phyloP scores from a whole-genome alignment of 345 rosid species.

The Lepidium africanum region DNA sequence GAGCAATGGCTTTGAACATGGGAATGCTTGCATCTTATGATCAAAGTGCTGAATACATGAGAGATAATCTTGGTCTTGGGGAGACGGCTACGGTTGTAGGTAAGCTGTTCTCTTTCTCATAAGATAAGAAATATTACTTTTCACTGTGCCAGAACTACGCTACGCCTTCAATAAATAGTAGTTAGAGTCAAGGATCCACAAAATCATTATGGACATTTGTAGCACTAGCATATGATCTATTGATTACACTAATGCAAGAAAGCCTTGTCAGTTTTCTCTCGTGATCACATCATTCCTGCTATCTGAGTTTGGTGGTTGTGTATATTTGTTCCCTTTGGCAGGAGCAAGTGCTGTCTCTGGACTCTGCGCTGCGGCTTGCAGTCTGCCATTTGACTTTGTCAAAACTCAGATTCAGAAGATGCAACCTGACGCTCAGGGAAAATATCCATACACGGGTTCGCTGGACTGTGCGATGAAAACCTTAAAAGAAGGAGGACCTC shows the following conservation, averaged over 20 bases:
- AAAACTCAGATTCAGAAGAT: slow-evolving; percentile 98
- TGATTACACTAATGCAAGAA: not conserved
- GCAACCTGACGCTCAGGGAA: slow-evolving; percentile 97
- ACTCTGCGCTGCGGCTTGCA: slow-evolving; percentile 90
- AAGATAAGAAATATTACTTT: not conserved
- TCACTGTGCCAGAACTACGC: not conserved
- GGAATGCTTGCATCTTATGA: slow-evolving; percentile 99
- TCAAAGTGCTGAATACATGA: slow-evolving; percentile 87
- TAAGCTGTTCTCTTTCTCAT: slow-evolving; percentile 3
- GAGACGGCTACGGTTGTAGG: slow-evolving; percentile 69
- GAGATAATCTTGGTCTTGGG: slow-evolving; percentile 65
- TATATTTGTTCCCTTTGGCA: slow-evolving; percentile 23
- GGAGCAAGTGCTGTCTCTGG: slow-evolving; percentile 94
- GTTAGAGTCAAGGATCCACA: not conserved
- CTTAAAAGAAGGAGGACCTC: slow-evolving; percentile 78
- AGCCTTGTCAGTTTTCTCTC: not conserved
- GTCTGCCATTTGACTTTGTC: slow-evolving; percentile 93
- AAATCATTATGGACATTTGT: not conserved
- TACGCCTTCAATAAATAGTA: not conserved
- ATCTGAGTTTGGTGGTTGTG: not conserved
- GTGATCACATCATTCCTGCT: not conserved
- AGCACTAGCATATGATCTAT: not conserved
- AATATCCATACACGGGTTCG: slow-evolving; percentile 86
- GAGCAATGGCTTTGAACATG: slow-evolving; percentile 99
- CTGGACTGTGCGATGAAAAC: slow-evolving; percentile 79